phyloP scores from a whole-genome alignment of 2,329 filamentous ascomycete genomes.

The Phymatotrichopsis omnivora region DNA sequence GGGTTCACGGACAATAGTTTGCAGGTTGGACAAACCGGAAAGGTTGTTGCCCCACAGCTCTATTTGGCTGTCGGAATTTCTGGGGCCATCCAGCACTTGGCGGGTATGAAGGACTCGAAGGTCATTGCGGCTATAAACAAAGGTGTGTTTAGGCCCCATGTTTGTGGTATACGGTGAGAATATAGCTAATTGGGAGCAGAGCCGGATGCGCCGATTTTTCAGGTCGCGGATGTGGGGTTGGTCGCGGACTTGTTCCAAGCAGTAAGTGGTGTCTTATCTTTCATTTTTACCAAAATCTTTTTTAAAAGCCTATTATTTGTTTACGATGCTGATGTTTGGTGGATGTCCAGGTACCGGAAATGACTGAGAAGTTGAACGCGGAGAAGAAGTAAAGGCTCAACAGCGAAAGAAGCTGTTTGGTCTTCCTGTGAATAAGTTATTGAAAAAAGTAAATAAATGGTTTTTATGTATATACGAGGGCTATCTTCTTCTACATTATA shows the following conservation, averaged over 20 bases:
- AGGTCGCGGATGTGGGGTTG: conserved; percentile 89
- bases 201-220: conserved; percentile 92
- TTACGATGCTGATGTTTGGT: conserved; percentile 38
- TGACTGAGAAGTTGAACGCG: conserved; percentile 85
- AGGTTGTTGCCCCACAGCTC: conserved; percentile 92
- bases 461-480: no score
- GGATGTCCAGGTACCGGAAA: conserved; percentile 58
- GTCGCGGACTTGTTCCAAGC: conserved; percentile 75
- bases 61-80: conserved; percentile 95
- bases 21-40: conserved; percentile 96
- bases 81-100: conserved; percentile 93
- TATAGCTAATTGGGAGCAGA: conserved; percentile 40
- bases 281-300: no score
- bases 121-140: conserved; percentile 99
- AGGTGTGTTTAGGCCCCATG: conserved; percentile 28
- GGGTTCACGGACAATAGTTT: conserved; percentile 97
- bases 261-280: conserved; percentile 39
- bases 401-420: no score
- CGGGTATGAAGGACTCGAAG: conserved; percentile 99
- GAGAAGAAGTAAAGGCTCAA: conserved; percentile 17
- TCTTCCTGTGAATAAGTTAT: no score
- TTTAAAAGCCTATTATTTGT: neutral
- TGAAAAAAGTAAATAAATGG: no score
- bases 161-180: neutral
- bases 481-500: no score